phyloP scores from a whole-genome alignment of 1,139 yeast species.

The Arxiozyma heterogenica region DNA sequence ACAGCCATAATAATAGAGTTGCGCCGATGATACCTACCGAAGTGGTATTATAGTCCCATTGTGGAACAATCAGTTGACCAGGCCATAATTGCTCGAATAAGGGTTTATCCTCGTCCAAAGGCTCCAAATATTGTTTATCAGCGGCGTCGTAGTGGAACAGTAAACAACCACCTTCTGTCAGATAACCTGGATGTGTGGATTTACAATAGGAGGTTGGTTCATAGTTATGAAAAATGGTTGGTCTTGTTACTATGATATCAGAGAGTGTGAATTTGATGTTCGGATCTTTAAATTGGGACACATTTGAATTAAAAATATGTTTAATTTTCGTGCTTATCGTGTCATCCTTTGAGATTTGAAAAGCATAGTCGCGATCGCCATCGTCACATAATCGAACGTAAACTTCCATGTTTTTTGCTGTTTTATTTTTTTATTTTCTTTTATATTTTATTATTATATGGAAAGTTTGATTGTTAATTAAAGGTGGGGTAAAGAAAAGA shows the following conservation, averaged over 20 bases:
- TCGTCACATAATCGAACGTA: slow-evolving; percentile 82
- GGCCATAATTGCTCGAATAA: slow-evolving; percentile 68
- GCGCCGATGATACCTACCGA: slow-evolving; percentile 39
- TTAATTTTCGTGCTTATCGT: slow-evolving; percentile 47
- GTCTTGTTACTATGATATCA: slow-evolving; percentile 66
- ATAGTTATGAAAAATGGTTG: slow-evolving; percentile 60
- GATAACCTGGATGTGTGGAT: slow-evolving; percentile 70
- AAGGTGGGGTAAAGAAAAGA: too few relatives aligned
- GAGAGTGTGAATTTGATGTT: slow-evolving; percentile 12
- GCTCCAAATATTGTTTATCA: slow-evolving; percentile 36
- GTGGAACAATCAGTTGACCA: slow-evolving; percentile 79
- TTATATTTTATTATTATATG: too few relatives aligned
- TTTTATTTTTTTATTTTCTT: too few relatives aligned
- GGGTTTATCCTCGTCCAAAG: slow-evolving; percentile 39
- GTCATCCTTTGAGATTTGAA: slow-evolving; percentile 53
- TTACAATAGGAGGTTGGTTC: slow-evolving; percentile 59
- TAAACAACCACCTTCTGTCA: slow-evolving; percentile 76
- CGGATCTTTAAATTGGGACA: slow-evolving; percentile 13
- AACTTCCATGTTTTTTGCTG: slow-evolving; percentile 41
- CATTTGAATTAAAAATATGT: slow-evolving; percentile 43
- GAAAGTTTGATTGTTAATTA: not conserved
- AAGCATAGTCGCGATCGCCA: slow-evolving; percentile 80
- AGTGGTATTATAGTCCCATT: slow-evolving; percentile 55
- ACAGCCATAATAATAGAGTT: slow-evolving; percentile 53
- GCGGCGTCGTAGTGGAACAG: slow-evolving; percentile 57